Evolutionary conservation across 495 filamentous ascomycete genomes (phyloP).

Genomic region (Rhizodiscina lignyota): DNA sequence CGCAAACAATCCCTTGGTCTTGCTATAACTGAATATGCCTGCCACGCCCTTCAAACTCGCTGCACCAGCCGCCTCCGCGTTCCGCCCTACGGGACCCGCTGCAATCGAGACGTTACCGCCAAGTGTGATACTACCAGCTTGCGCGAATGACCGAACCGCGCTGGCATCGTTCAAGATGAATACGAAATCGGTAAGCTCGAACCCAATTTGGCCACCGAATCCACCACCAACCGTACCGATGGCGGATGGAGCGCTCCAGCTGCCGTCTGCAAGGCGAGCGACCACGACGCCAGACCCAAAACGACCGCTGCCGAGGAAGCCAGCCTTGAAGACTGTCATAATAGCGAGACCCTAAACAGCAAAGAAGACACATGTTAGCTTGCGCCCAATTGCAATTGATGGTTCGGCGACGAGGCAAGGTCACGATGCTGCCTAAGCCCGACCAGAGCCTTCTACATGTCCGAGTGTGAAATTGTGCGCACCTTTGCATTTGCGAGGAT

Average conservation of each 20-base stretch:
- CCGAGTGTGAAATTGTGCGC: slow-evolving; percentile 11
- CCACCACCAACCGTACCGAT: slow-evolving; percentile 83
- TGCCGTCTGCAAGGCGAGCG: slow-evolving; percentile 76
- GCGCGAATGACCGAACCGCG: slow-evolving; percentile 89
- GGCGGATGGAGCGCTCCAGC: slow-evolving; percentile 87
- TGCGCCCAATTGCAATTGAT: too few species aligned
- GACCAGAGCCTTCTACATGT: too few species aligned
- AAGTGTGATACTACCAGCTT: slow-evolving; percentile 75
- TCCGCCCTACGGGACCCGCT: slow-evolving; percentile 82
- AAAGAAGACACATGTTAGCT: too few species aligned
- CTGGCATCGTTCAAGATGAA: slow-evolving; percentile 92
- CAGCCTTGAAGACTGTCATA: slow-evolving; percentile 88
- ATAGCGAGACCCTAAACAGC: slow-evolving; percentile 96
- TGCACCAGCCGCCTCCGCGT: slow-evolving; percentile 90
- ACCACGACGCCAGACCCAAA: slow-evolving; percentile 92
- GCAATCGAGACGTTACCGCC: slow-evolving; percentile 95
- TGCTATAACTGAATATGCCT: slow-evolving; percentile 88
- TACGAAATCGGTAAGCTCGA: slow-evolving; percentile 96
- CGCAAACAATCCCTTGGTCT: slow-evolving; percentile 93
- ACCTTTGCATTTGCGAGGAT: slow-evolving; percentile 87
- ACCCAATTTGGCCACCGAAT: slow-evolving; percentile 92
- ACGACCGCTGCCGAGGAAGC: slow-evolving; percentile 81
- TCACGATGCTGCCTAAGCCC: too few species aligned
- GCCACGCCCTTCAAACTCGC: slow-evolving; percentile 81
- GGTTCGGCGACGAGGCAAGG: background rate